A percentile compares a stretch with the other conserved stretches of the same genome.
These are phyloP conservation scores for Dothidotthia symphoricarpi DNA, from an alignment of 2,329 filamentous ascomycete genomes.

Conservation along the genomic window DNA sequence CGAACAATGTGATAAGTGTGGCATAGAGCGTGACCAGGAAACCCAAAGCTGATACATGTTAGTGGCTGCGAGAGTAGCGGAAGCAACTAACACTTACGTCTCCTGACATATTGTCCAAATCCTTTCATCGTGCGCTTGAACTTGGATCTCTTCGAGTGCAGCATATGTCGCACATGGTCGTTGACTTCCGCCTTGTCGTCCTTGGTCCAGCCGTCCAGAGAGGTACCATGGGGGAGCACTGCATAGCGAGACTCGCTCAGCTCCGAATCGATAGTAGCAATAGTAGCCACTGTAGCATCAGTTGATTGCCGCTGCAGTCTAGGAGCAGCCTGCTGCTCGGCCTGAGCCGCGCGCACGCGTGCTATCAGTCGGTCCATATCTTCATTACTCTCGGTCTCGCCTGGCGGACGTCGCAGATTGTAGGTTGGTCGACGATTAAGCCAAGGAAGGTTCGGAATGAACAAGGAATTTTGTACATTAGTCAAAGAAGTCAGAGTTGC, in stretches of 20 bases:
- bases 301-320: conserved; percentile 27
- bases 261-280: conserved; percentile 63
- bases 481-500: conserved; percentile 79
- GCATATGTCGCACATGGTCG: conserved; percentile 82
- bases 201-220: conserved; percentile 70
- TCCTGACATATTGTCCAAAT: conserved; percentile 74
- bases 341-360: conserved; percentile 19
- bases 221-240: conserved; percentile 71
- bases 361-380: conserved; percentile 30
- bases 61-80: conserved; percentile 2
- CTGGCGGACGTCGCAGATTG: conserved; percentile 58
- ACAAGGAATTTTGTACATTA: conserved; percentile 87
- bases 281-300: conserved; percentile 37
- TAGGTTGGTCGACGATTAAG: conserved; percentile 80
- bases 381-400: conserved; percentile 34
- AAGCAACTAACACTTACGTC: conserved; percentile 52
- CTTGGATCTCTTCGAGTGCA: conserved; percentile 75
- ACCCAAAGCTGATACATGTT: conserved; percentile 59
- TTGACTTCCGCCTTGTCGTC: conserved; percentile 75
- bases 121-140: conserved; percentile 78
- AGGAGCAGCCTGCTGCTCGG: conserved; percentile 20
- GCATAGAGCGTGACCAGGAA: conserved; percentile 84
- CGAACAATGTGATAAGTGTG: conserved; percentile 77
- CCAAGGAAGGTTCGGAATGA: conserved; percentile 77
- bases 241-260: conserved; percentile 72